These are phyloP conservation scores for Cyclocybe aegerita DNA, from an alignment of 768 basidiomycete genomes.

Conservation along the genomic window DNA sequence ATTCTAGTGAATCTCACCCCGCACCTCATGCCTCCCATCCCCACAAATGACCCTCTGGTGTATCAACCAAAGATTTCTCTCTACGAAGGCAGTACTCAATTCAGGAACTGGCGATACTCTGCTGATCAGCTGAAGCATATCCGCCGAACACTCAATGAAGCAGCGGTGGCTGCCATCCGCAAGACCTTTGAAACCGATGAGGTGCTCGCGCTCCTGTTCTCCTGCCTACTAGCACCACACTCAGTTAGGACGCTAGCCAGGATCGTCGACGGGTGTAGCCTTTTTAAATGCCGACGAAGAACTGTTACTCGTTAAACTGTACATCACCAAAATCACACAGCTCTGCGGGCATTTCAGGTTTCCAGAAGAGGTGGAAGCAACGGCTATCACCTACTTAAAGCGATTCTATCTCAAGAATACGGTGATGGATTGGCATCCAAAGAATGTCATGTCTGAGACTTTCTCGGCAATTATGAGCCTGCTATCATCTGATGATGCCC, in stretches of 20 bases:
- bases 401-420: slow-evolving; percentile 97
- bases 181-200: slow-evolving; percentile 76
- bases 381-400: slow-evolving; percentile 89
- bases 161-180: slow-evolving; percentile 75
- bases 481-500: slow-evolving; percentile 5
- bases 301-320: slow-evolving; percentile 83
- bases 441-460: slow-evolving; percentile 86
- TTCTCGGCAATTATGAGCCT: not conserved
- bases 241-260: slow-evolving; percentile 47
- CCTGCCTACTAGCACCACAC: slow-evolving; percentile 8
- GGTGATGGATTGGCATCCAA: slow-evolving; percentile 99
- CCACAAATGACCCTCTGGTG: not conserved
- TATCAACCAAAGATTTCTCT: slow-evolving; percentile 39
- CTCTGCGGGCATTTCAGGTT: slow-evolving; percentile 85
- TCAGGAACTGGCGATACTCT: slow-evolving; percentile 88
- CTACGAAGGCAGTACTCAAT: slow-evolving; percentile 82
- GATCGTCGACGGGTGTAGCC: slow-evolving; percentile 67
- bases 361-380: slow-evolving; percentile 91
- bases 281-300: slow-evolving; percentile 87
- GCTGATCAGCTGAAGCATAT: slow-evolving; percentile 57
- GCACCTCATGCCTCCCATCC: slow-evolving; percentile 3
- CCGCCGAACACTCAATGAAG: slow-evolving; percentile 68
- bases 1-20: not conserved
- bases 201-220: slow-evolving; percentile 41
- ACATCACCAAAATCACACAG: slow-evolving; percentile 81